A percentile compares a stretch with the other conserved stretches of the same genome.
Conservation (phyloP, 176 grass and related monocot genomes). For the Ensete ventricosum region DNA sequence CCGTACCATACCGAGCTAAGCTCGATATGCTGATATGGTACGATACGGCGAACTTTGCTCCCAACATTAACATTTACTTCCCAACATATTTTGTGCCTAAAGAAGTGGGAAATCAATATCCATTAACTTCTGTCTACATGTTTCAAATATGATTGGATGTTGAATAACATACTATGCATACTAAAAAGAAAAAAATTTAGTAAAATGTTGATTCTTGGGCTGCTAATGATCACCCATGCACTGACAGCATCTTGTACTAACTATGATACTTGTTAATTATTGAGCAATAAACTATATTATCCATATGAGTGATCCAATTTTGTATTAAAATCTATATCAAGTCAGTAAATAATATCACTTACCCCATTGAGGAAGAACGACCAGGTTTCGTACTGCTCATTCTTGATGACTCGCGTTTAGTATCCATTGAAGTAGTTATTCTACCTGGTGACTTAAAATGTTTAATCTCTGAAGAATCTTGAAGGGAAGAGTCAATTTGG, state of each 20-base stretch:
- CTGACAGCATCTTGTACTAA: no score
- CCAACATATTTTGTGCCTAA: no score
- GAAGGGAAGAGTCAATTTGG: slow-evolving; percentile 26
- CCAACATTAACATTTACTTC: no score
- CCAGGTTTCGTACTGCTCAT: slow-evolving; percentile 32
- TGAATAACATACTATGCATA: no score
- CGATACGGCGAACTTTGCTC: no score
- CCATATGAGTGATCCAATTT: neutral
- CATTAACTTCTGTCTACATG: no score
- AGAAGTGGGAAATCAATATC: no score
- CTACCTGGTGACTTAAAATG: slow-evolving; percentile 44
- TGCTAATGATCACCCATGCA: neutral
- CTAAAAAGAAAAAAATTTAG: no score
- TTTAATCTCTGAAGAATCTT: slow-evolving; percentile 10
- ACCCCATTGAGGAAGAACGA: slow-evolving; percentile 72
- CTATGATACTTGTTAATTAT: neutral
- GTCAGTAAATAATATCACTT: neutral
- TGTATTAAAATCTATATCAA: neutral
- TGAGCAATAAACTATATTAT: neutral
- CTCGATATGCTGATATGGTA: no score
- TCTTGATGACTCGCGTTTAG: slow-evolving; percentile 39
- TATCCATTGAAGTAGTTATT: slow-evolving; percentile 33
- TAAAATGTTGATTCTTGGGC: neutral
- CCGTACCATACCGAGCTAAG: no score
- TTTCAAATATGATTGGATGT: no score